A percentile compares a stretch with the other conserved stretches of the same genome.
Evolutionary conservation across 2,329 filamentous ascomycete genomes (phyloP).

Genomic region (Clonostachys rhizophaga): DNA sequence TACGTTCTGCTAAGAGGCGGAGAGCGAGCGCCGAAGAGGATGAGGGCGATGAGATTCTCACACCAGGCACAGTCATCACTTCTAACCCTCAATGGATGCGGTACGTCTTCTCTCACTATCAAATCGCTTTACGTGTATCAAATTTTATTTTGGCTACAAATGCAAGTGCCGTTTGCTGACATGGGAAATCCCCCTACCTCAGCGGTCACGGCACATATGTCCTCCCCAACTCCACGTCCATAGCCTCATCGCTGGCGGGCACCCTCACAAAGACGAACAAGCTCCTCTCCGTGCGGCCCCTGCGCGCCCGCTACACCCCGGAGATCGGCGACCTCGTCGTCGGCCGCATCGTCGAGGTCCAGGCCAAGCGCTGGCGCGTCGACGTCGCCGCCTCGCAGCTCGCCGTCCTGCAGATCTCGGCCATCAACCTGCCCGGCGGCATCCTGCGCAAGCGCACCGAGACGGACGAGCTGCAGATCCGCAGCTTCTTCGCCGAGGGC

Average conservation of each 20-base stretch:
- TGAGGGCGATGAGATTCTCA: conserved; percentile 59
- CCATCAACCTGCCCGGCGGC: conserved; percentile 92
- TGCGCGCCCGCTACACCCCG: conserved; percentile 89
- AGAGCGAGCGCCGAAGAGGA: conserved; percentile 16
- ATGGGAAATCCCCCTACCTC: conserved; percentile 6
- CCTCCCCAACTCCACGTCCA: conserved; percentile 56
- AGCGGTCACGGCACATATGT: conserved; percentile 93
- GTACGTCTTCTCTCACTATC: conserved; percentile 26
- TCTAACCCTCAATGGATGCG: conserved; percentile 96
- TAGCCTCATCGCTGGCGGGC: conserved; percentile 86
- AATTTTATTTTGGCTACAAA: no score
- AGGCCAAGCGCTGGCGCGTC: conserved; percentile 88
- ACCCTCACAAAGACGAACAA: conserved; percentile 94
- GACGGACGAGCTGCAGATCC: conserved; percentile 94
- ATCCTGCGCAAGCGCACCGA: conserved; percentile 88
- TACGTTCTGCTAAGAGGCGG: conserved; percentile 36
- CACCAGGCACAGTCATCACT: conserved; percentile 84
- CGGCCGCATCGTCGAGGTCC: conserved; percentile 91
- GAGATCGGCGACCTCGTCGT: conserved; percentile 96
- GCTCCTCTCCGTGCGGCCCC: conserved; percentile 82
- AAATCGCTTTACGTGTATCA: not conserved
- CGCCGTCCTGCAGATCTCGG: conserved; percentile 77
- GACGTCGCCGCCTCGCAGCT: conserved; percentile 85
- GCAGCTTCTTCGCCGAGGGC: conserved; percentile 94
- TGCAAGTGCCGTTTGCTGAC: not conserved